Conservation (phyloP, 2,329 filamentous ascomycete species). For the Plectosphaerella cucumerina region DNA sequence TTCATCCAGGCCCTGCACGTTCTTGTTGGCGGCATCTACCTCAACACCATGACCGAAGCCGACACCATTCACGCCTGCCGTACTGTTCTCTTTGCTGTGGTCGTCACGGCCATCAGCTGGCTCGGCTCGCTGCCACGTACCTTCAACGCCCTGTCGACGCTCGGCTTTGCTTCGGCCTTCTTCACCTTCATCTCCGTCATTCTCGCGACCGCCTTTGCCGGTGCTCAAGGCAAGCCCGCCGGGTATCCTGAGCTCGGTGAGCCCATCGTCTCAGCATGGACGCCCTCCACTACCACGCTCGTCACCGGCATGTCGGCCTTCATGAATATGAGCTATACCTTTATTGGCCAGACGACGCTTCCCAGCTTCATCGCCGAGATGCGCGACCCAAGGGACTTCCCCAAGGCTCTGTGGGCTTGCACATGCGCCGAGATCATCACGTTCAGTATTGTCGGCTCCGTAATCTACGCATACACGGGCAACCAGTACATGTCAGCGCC, state of each 20-base stretch:
- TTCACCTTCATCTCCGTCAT: slow-evolving; percentile 91
- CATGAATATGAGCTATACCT: slow-evolving; percentile 93
- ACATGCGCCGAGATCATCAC: slow-evolving; percentile 84
- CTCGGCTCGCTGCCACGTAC: slow-evolving; percentile 79
- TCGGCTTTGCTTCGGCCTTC: slow-evolving; percentile 74
- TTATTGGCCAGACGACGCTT: slow-evolving; percentile 91
- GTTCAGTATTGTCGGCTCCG: slow-evolving; percentile 77
- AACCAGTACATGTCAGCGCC: slow-evolving; percentile 85
- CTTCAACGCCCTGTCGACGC: slow-evolving; percentile 72
- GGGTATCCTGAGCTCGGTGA: slow-evolving; percentile 59
- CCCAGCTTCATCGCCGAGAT: slow-evolving; percentile 96
- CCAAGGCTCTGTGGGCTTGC: slow-evolving; percentile 87
- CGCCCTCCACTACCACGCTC: slow-evolving; percentile 69
- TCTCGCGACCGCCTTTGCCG: slow-evolving; percentile 77
- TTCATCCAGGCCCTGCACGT: slow-evolving; percentile 67
- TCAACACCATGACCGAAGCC: slow-evolving; percentile 79
- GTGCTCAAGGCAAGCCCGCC: slow-evolving; percentile 68
- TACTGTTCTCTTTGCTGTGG: slow-evolving; percentile 74
- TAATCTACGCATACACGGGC: slow-evolving; percentile 82
- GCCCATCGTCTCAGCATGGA: slow-evolving; percentile 65
- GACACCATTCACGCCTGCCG: slow-evolving; percentile 61
- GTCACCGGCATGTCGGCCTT: slow-evolving; percentile 82
- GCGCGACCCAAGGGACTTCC: slow-evolving; percentile 76
- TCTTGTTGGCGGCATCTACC: slow-evolving; percentile 77
- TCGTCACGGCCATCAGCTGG: slow-evolving; percentile 73